Evolutionary conservation across 2,329 filamentous ascomycete genomes (phyloP).

Genomic region (Paecilomyces sp.): DNA sequence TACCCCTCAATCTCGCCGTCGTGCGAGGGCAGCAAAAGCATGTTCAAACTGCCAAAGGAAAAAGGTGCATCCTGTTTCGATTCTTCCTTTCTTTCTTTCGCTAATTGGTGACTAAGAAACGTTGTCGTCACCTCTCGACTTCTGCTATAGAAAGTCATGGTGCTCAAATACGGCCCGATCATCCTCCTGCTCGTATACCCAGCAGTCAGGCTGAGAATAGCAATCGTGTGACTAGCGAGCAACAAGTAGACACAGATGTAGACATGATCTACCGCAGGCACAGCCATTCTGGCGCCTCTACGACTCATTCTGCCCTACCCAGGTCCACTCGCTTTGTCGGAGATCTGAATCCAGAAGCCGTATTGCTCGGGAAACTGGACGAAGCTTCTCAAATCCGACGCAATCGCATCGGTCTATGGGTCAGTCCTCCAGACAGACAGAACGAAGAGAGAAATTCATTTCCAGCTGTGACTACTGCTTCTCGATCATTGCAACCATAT

Average conservation of each 20-base stretch:
- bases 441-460: constrained; percentile 2
- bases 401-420: constrained; percentile 26
- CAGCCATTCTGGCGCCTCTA: constrained; percentile 2
- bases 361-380: constrained; percentile 26
- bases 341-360: constrained; percentile 34
- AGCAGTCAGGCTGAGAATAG: background rate
- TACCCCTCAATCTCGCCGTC: constrained; percentile 24
- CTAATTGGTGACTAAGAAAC: constrained; percentile 17
- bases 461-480: background rate
- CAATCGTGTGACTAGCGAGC: background rate
- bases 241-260: background rate
- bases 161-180: background rate
- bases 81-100: background rate
- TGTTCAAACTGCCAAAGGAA: constrained; percentile 25
- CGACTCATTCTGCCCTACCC: constrained; percentile 5
- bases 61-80: constrained; percentile 16
- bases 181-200: background rate
- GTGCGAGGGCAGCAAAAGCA: constrained; percentile 21
- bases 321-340: constrained; percentile 30
- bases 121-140: constrained; percentile 20
- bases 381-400: constrained; percentile 16
- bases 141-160: constrained; percentile 5
- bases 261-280: background rate
- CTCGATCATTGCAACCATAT: constrained; percentile 2
- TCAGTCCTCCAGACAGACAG: constrained; percentile 15